These are phyloP conservation scores for Fonsecaea nubica DNA, from an alignment of 2,329 filamentous ascomycete genomes.

Conservation along the genomic window DNA sequence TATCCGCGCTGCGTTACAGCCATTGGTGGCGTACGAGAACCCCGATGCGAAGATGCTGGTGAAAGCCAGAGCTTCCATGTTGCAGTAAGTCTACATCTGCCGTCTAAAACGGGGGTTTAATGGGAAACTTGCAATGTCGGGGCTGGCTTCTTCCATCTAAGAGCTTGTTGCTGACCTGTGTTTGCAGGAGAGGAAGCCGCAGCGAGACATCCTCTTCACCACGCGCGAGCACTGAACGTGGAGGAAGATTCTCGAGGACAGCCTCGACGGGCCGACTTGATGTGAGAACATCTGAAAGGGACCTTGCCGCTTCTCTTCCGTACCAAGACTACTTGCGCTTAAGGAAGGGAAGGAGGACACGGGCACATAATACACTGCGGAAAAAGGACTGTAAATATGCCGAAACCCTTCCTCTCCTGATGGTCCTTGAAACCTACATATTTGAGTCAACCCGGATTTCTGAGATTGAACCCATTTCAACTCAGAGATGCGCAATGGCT, in stretches of 20 bases:
- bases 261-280: not conserved
- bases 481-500: too few species aligned
- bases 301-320: too few species aligned
- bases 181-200: conserved; percentile 22
- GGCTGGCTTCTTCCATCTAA: not conserved
- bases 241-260: not conserved
- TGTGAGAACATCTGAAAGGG: too few species aligned
- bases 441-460: too few species aligned
- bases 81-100: conserved; percentile 25
- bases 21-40: conserved; percentile 28
- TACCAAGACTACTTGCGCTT: too few species aligned
- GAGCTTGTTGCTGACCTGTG: not conserved
- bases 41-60: conserved; percentile 24
- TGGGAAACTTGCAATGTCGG: not conserved
- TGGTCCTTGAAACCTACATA: not conserved
- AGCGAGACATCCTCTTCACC: conserved; percentile 23
- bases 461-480: too few species aligned
- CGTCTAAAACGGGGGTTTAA: not conserved
- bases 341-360: too few species aligned
- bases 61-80: conserved; percentile 25
- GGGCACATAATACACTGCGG: too few species aligned
- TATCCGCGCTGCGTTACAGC: conserved; percentile 24
- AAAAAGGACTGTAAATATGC: too few species aligned
- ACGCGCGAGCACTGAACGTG: conserved; percentile 25
- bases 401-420: not conserved